Conservation (phyloP, 192 early-diverging fungal genomes). For the Chytriomyces confervae region DNA sequence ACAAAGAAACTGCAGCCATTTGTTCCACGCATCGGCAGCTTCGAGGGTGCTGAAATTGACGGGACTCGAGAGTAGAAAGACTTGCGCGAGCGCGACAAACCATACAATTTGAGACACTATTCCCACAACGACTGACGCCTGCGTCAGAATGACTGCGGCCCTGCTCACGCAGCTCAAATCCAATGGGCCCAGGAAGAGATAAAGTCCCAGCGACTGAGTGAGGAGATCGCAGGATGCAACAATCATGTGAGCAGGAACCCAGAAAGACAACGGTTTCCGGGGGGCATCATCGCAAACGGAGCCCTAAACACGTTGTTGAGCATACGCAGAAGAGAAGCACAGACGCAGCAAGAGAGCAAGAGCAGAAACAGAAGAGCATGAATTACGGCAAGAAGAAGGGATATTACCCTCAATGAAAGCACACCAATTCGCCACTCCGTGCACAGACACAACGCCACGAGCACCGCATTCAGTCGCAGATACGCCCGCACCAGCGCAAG, state of each 20-base stretch:
- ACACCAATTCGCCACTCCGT: slow-evolving; percentile 32
- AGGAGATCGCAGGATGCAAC: slow-evolving; percentile 33
- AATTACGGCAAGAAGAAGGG: too few relatives aligned
- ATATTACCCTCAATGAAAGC: slow-evolving; percentile 22
- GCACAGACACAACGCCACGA: background rate
- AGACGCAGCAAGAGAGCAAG: too few relatives aligned
- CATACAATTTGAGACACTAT: slow-evolving; percentile 25
- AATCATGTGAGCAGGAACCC: slow-evolving; percentile 29
- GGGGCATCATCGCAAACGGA: slow-evolving; percentile 43
- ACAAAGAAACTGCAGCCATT: slow-evolving; percentile 37
- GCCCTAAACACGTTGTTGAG: slow-evolving; percentile 11
- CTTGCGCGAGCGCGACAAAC: slow-evolving; percentile 20
- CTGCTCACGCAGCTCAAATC: background rate
- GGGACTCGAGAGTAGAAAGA: slow-evolving; percentile 43
- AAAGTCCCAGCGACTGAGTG: slow-evolving; percentile 31
- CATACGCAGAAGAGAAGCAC: too few relatives aligned
- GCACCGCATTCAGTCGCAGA: background rate
- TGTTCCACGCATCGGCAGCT: slow-evolving; percentile 36
- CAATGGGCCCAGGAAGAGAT: slow-evolving; percentile 3
- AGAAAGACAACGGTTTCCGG: slow-evolving; percentile 34
- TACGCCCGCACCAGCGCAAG: background rate
- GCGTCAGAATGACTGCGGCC: slow-evolving; percentile 2
- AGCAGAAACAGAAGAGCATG: too few relatives aligned
- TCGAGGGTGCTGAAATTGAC: slow-evolving; percentile 42
- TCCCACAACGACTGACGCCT: slow-evolving; percentile 12